Evolutionary conservation across 2,329 filamentous ascomycete species (phyloP), one percentile per base, ranked within the genome.

Genomic region (Ustulina deusta): DNA sequence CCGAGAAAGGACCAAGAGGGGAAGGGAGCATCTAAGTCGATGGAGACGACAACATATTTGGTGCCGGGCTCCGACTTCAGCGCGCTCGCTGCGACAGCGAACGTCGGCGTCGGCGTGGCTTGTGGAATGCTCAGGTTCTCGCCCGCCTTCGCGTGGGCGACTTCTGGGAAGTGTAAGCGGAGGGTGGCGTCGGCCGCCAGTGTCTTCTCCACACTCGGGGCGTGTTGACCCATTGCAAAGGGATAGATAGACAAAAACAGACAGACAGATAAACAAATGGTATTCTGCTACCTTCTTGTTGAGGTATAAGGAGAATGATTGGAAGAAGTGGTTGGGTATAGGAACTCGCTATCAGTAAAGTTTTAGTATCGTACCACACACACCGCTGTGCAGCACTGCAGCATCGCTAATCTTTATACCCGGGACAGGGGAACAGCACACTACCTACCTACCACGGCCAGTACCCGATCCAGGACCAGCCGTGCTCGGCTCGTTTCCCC

Each of bases 121-220:
- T 44, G 52, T 0, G 44, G n/a, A 3, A 61, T 68, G 52, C 40
- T 68, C 0, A 70, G 49, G 49, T 58, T 58, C 9, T 60, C 42
- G 55, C 42, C 68, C 13, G 65, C 68, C 10, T 46, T 48, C 11
- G 62, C 32, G 22, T 64, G 62, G 27, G 66, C 64, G 48, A 38
- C 56, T 6, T 46, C 56, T 15, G 65, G 62, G 59, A 57, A 70
- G 38, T 68, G 61, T 46, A 70, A 36, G 58, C 68, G 68, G 11
- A 70, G 62, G 4, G 15, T 55, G 46, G 62, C 61, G 29, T 65
- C 65, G 29, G 61, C 81, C 83, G 84, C 82, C 88, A 89, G 86
- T 85, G 88, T 85, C 87, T 88, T 89, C 84, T 85, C 86, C 88
- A 90, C 87, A 89, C 86, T 87, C 86, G 89, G 84, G 87, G 87